Base-by-base conservation (phyloP, 495 filamentous ascomycete genomes). In the Bombardia bombarda region DNA sequence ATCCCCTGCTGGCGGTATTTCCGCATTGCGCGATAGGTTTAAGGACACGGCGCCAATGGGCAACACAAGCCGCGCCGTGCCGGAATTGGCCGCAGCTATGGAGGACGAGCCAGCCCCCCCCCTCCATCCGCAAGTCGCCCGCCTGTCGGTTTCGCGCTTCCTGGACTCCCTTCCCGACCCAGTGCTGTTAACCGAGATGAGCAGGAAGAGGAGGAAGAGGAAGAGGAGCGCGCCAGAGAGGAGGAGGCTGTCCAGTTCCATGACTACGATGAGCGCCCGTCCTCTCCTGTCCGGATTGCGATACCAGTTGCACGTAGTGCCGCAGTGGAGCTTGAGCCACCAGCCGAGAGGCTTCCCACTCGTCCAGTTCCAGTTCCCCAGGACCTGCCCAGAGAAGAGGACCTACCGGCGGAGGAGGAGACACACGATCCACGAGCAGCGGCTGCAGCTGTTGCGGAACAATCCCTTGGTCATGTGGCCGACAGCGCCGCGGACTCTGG, bases 271-370 rank as follows among this genome's bases (percentile, higher is more conserved):
- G 61, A 69, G 45, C 53, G 62, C 51, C 53, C 72, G 42, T 54
- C 50, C 58, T 78, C 88, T 3, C 92, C 93, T 9, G 82, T 94
- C 46, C 83, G 85, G 31, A 73, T 97, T 51, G 89, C 88, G 16
- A 82, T 93, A 67, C 93, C 92, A 1, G 84, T 97, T 46, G 70
- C 78, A 24, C 81, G 86, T 40, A 71, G 68, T 33, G 53, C 66
- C 7, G 73, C 73, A 28, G 65, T 75, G 2, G 70, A 78, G 37
- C 38, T 72, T 14, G 69, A 80, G 46, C 70, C 71, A 3, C 62
- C 65, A 19, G 75, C 64, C 54, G 62, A 68, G 36, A 63, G 60
- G 14, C 38, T 74, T 61, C 42, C 72, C 64, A 60, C 68, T 19
- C 65, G 66, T 5, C 66, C 65, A 9, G 49, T 70, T 21, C 66